Evolutionary conservation across 352 stramenopile genomes (phyloP), one percentile per base, ranked within the genome.

Genomic region (Chrysophaeum taylorii): DNA sequence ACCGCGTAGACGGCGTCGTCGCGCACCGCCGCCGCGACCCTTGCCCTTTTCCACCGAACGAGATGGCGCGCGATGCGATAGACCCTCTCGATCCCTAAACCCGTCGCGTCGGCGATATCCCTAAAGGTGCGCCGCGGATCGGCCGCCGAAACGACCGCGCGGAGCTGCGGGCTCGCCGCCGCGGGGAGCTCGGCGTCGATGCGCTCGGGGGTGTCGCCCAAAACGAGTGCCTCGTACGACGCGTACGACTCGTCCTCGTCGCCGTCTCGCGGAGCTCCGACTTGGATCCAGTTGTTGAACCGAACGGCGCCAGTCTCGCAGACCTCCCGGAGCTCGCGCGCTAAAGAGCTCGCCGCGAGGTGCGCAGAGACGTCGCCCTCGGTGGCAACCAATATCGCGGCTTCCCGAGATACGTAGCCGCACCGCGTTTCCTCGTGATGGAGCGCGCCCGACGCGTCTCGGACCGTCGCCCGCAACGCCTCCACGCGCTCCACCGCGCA

Each of bases 1-100:
- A 66, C 57, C 23, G 57, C 57, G 57, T 66, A 66, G 57, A 66
- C 31, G 2, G 16, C 16, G 57, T 66, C 57, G 33, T 9, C 7
- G 14, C 27, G 14, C 16, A 66, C 33, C 2, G n/a, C 27, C 2
- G 57, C 23, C 12, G 45, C 36, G 35, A 66, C 57, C 12, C 31
- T 9, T 5, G 33, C 57, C 12, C 23, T 21, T 5, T 33, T 16
- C 57, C 57, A 66, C 14, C 7, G 33, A 1, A 41, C 18, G 12
- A 66, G 33, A 36, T 66, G 57, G 2, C 57, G 57, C 33, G 57
- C 57, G 12, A 66, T 4, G 2, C 15, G 2, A 25, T 33, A 66
- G 36, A 66, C 57, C 5, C 57, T 31, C 33, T 9, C 1, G 14
- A 48, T 27, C 1, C 33, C 33, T 7, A 66, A 7, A 1, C 35